Conservation (phyloP, 495 filamentous ascomycete species). For the Trichoderma virens region DNA sequence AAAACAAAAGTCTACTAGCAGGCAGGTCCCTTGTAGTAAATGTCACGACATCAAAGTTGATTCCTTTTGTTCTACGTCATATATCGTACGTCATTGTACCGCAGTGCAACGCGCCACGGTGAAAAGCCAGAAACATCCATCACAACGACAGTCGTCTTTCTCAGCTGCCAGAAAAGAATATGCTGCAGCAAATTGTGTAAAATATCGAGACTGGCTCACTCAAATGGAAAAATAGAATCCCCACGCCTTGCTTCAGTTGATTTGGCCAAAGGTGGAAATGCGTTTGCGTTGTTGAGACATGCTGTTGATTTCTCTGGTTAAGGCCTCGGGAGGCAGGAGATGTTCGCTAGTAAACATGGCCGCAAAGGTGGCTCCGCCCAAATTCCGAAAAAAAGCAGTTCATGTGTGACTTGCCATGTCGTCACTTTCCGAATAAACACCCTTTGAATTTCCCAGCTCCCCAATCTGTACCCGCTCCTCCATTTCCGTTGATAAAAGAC, state of each 20-base stretch:
- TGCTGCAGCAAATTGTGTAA: not conserved
- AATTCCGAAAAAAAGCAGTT: conserved; percentile 5
- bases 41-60: not conserved
- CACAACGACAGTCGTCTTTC: not conserved
- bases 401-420: conserved; percentile 2
- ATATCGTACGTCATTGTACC: not conserved
- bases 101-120: not conserved
- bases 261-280: not conserved
- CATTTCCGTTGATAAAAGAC: not conserved
- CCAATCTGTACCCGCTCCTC: not conserved
- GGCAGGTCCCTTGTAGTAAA: not conserved
- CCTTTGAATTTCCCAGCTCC: conserved; percentile 6
- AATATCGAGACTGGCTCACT: not conserved
- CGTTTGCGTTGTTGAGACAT: not conserved
- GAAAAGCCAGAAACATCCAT: not conserved
- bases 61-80: not conserved
- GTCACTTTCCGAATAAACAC: conserved; percentile 7
- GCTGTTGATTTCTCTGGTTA: conserved; percentile 1
- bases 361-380: conserved; percentile 2
- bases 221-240: not conserved
- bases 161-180: not conserved
- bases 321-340: not conserved
- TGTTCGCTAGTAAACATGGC: conserved; percentile 1
- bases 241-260: not conserved
- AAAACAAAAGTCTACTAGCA: not conserved